Percentiles rank a stretch among this genome's conserved stretches.
phyloP scores from a whole-genome alignment of 2,329 filamentous ascomycete genomes.

The Nemania sp. region DNA sequence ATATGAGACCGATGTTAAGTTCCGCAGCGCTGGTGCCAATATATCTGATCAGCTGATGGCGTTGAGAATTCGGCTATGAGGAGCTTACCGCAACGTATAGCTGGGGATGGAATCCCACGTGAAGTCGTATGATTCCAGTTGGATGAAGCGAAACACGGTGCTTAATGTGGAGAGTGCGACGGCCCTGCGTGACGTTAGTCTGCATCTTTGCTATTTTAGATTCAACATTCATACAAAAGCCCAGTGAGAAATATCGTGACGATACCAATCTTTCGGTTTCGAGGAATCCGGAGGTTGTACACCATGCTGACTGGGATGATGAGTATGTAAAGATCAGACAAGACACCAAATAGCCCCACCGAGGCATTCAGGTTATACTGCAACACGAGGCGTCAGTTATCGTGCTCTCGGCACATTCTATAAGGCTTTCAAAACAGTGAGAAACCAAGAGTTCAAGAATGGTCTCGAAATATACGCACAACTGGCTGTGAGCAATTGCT shows the following conservation, averaged over 20 bases:
- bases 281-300: constrained; percentile 22
- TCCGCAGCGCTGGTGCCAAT: constrained; percentile 19
- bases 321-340: constrained; percentile 34
- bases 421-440: no score
- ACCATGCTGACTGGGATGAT: constrained; percentile 28
- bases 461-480: neutral
- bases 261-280: constrained; percentile 25
- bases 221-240: constrained; percentile 23
- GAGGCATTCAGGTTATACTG: constrained; percentile 25
- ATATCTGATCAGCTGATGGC: neutral
- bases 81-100: constrained; percentile 25
- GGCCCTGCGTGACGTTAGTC: constrained; percentile 21
- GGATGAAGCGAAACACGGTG: constrained; percentile 28
- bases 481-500: constrained; percentile 28
- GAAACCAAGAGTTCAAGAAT: no score
- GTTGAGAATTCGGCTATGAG: neutral
- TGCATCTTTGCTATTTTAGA: neutral
- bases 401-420: neutral
- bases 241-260: constrained; percentile 31
- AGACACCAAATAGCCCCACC: constrained; percentile 25
- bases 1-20: constrained; percentile 28
- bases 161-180: constrained; percentile 25
- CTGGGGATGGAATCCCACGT: constrained; percentile 31
- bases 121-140: constrained; percentile 27
- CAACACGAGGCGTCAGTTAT: neutral